phyloP scores from a whole-genome alignment of 345 rosid genomes.

The Ceriops tagal region DNA sequence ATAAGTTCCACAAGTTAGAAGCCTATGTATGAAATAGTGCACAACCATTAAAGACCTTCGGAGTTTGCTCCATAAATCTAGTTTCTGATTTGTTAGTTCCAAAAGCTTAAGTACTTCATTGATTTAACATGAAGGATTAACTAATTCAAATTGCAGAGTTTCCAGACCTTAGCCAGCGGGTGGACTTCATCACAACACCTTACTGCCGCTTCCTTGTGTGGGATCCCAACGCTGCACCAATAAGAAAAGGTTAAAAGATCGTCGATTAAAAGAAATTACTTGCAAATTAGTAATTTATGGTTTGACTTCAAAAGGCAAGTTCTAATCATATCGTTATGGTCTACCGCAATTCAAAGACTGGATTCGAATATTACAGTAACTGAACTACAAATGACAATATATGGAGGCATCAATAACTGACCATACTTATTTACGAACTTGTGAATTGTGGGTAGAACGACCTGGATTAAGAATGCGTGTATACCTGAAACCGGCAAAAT shows the following conservation, averaged over 20 bases:
- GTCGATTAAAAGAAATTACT: neutral
- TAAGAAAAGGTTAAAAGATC: neutral
- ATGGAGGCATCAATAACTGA: no score
- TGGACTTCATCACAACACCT: constrained; percentile 43
- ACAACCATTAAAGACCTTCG: neutral
- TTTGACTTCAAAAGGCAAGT: neutral
- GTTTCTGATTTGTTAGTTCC: neutral
- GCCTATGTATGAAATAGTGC: neutral
- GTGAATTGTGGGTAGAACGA: no score
- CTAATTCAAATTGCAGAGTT: neutral
- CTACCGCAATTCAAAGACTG: neutral
- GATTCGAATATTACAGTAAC: neutral
- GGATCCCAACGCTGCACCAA: constrained; percentile 37
- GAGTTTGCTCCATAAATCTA: neutral
- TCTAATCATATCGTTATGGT: neutral
- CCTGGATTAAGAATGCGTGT: neutral
- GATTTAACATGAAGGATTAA: neutral
- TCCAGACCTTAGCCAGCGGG: constrained; percentile 43
- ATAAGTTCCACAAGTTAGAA: constrained; percentile 15
- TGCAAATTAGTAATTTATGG: neutral
- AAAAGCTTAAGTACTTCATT: neutral
- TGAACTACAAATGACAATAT: no score
- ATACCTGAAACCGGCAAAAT: constrained; percentile 61
- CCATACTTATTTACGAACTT: no score
- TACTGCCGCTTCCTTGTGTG: constrained; percentile 46